These are phyloP conservation scores for Sporothrix sp. DNA, from an alignment of 2,329 filamentous ascomycete genomes.

Conservation along the genomic window DNA sequence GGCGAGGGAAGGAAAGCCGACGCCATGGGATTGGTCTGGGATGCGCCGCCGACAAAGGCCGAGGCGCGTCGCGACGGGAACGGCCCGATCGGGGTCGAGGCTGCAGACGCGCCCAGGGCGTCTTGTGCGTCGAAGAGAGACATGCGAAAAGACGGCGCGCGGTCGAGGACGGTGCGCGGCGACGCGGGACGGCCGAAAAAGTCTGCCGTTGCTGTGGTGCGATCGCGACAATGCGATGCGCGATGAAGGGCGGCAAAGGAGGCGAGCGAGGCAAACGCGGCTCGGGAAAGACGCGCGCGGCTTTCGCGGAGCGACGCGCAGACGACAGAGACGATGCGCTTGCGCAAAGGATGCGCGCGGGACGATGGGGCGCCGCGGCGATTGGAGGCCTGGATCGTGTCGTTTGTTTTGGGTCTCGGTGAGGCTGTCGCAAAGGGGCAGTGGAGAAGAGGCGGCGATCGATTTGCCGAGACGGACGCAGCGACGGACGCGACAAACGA, in stretches of 20 bases:
- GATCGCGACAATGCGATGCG: too few species aligned
- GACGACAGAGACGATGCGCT: neutral
- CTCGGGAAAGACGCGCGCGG: too few species aligned
- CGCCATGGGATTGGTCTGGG: slow-evolving; percentile 33
- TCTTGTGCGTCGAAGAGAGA: neutral
- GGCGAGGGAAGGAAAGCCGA: slow-evolving; percentile 34
- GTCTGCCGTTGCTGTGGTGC: too few species aligned
- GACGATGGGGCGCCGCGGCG: neutral
- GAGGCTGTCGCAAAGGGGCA: slow-evolving; percentile 8
- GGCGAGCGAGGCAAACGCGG: too few species aligned
- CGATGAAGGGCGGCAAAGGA: too few species aligned
- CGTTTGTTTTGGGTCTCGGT: neutral
- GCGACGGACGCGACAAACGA: neutral
- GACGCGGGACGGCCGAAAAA: too few species aligned
- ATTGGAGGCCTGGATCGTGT: too few species aligned
- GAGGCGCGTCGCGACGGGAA: too few species aligned
- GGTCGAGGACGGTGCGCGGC: too few species aligned
- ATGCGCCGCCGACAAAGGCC: too few species aligned
- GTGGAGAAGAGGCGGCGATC: slow-evolving; percentile 13
- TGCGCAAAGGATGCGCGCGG: neutral
- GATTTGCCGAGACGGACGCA: neutral
- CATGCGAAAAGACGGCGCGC: too few species aligned
- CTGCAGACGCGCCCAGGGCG: too few species aligned
- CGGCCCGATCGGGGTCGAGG: neutral
- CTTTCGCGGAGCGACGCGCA: neutral